Base-by-base conservation (phyloP, 805 yeast species). In the Pichia cabralensis region DNA sequence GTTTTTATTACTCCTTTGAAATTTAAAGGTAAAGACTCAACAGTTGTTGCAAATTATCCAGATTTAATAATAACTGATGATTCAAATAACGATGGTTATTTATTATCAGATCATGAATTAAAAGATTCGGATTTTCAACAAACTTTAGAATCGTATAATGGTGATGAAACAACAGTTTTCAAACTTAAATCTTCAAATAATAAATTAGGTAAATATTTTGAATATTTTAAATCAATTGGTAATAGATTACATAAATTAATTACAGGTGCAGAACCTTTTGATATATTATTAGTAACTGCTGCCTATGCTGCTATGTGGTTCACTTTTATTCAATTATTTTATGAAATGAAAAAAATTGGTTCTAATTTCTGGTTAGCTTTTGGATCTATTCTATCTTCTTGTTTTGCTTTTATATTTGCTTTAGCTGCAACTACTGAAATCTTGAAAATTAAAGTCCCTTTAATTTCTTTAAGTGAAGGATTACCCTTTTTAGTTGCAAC, bases 401-500 rank as follows among this genome's bases (percentile, higher is more conserved):
- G 79, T 17, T 80, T 82, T 60, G 94, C 95, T 3, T 80, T 92
- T 49, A 62, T 85, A 38, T 72, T 82, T 45, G 95, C 96, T 2
- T 65, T 81, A 30, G 74, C 73, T 40, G 61, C 79, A 32, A 67
- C 82, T 8, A 69, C 74, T 22, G 66, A 69, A 37, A 49, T 72
- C 21, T 60, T 81, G 31, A 70, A 73, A 23, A 61, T 73, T 30
- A 70, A 69, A 33, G 77, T 89, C 22, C 76, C 94, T 8, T 64
- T 84, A 36, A 62, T 82, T 36, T 74, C 83, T 36, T 65, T 89
- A 44, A 73, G 86, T 38, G 96, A 89, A 61, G 96, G 96, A 22
- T 61, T 89, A 30, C 98, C 98, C 16, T 89, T 89, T 58, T 69
- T 89, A 50, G 94, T 89, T 16, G 85, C 94, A 15, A 78, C 85